A percentile compares a stretch with the other conserved stretches of the same genome.
Conservation (phyloP, 306 rosid species). For the Casuarina equisetifolia region DNA sequence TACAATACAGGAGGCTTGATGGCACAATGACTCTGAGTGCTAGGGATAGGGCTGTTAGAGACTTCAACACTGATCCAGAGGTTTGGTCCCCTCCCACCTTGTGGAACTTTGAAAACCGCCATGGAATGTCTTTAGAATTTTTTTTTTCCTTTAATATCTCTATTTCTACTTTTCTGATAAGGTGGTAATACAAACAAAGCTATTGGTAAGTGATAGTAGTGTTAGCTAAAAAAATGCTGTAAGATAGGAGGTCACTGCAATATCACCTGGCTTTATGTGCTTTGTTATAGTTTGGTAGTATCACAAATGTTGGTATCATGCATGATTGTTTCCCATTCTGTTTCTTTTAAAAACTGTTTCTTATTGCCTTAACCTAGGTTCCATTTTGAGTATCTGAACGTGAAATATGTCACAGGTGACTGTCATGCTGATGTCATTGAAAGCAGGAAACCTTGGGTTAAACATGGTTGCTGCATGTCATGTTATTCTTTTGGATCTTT, state of each 20-base stretch:
- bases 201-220: slow-evolving; percentile 7
- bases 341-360: slow-evolving; percentile 10
- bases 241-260: slow-evolving; percentile 5
- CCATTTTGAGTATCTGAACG: slow-evolving; percentile 28
- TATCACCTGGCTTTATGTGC: slow-evolving; percentile 17
- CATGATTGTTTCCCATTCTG: slow-evolving; percentile 18
- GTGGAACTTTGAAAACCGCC: slow-evolving; percentile 8
- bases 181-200: neutral
- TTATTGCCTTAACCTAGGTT: slow-evolving; percentile 23
- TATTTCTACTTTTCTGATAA: slow-evolving; percentile 13
- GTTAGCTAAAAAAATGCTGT: slow-evolving; percentile 18
- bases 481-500: slow-evolving; percentile 93
- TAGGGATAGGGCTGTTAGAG: slow-evolving; percentile 89
- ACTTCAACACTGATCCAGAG: slow-evolving; percentile 77
- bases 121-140: slow-evolving; percentile 1
- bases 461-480: slow-evolving; percentile 98
- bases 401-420: slow-evolving; percentile 53
- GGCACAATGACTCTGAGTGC: slow-evolving; percentile 78
- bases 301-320: neutral
- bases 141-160: slow-evolving; percentile 25
- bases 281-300: slow-evolving; percentile 9
- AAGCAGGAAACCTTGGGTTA: slow-evolving; percentile 97
- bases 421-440: slow-evolving; percentile 96
- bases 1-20: slow-evolving; percentile 86
- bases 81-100: slow-evolving; percentile 51